These are phyloP conservation scores for Sergeia podlipaevii DNA, from an alignment of 208 protist species.

Conservation along the genomic window DNA sequence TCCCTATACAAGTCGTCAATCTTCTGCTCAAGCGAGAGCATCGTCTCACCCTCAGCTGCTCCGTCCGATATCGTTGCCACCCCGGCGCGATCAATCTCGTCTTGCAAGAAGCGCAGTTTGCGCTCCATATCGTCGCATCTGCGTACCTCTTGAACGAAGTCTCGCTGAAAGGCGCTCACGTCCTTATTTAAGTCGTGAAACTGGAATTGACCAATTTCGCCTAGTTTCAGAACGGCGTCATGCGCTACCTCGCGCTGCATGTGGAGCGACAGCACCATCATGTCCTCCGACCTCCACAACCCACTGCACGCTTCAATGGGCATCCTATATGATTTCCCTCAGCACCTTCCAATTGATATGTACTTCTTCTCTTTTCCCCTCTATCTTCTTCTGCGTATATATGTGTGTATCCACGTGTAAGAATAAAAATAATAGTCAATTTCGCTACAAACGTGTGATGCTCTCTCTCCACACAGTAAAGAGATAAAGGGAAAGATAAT, in stretches of 20 bases:
- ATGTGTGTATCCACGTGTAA: conserved; percentile 3
- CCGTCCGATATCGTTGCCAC: conserved; percentile 45
- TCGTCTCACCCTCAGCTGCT: conserved; percentile 51
- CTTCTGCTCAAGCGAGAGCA: conserved; percentile 86
- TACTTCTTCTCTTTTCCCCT: conserved; percentile 2
- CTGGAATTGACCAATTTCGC: conserved; percentile 94
- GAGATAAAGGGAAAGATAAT: no score
- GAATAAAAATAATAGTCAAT: neutral
- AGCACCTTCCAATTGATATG: no score
- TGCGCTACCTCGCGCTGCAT: conserved; percentile 97
- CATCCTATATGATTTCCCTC: conserved; percentile 38
- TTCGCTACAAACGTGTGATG: no score
- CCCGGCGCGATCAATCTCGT: conserved; percentile 83
- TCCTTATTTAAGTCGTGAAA: conserved; percentile 95
- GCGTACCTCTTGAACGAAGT: conserved; percentile 96
- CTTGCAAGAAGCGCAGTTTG: conserved; percentile 93
- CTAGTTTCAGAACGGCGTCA: conserved; percentile 95
- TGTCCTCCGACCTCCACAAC: conserved; percentile 96
- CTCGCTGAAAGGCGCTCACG: conserved; percentile 95
- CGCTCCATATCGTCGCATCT: conserved; percentile 97
- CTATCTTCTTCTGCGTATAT: conserved; percentile 5
- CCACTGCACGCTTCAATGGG: conserved; percentile 79
- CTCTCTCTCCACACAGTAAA: no score
- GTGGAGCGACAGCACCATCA: conserved; percentile 95
- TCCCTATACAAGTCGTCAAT: conserved; percentile 92